Percentiles rank a stretch among this genome's conserved stretches.
Conservation (phyloP, 1,284 basidiomycete genomes). For the Tilletia indica region DNA sequence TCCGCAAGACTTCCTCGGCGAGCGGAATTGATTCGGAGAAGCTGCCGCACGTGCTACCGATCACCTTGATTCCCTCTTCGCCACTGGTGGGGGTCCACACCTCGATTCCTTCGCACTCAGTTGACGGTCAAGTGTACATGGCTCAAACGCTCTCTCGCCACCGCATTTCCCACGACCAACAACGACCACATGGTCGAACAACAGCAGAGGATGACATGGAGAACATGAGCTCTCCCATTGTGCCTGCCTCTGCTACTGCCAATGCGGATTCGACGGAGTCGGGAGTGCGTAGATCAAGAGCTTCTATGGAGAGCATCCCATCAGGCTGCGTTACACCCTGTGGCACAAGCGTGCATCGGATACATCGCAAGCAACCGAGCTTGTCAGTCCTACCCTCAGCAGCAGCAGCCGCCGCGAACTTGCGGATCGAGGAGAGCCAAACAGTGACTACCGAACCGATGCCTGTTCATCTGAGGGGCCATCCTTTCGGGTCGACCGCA, state of each 20-base stretch:
- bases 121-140: background rate
- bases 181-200: background rate
- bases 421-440: conserved; percentile 28
- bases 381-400: background rate
- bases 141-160: background rate
- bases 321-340: background rate
- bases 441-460: conserved; percentile 26
- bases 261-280: too few species aligned
- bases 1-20: background rate
- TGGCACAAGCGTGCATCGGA: background rate
- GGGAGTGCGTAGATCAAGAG: too few species aligned
- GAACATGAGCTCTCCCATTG: too few species aligned
- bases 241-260: too few species aligned
- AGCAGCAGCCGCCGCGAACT: background rate
- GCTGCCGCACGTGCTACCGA: background rate
- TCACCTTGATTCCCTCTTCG: background rate
- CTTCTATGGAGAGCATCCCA: background rate
- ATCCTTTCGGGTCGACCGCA: background rate
- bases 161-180: too few species aligned
- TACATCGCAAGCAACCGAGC: conserved; percentile 10
- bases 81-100: conserved; percentile 4
- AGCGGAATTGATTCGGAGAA: background rate
- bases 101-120: background rate
- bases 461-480: background rate
- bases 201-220: background rate